These are phyloP conservation scores for Cylindrotheca closterium DNA, from an alignment of 108 stramenopile species.

Conservation along the genomic window DNA sequence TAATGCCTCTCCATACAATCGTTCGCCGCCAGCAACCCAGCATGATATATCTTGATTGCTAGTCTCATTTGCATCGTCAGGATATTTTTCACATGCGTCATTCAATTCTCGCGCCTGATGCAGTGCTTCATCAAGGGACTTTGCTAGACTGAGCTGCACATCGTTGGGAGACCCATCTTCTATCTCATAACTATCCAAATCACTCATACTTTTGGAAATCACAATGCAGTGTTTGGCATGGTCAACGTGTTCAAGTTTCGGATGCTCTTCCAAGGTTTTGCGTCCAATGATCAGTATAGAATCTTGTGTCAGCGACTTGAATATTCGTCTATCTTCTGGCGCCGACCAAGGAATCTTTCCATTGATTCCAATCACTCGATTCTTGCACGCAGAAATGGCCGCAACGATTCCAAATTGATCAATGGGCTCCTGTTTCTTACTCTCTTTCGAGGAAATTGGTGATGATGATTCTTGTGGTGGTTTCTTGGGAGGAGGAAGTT, in stretches of 20 bases:
- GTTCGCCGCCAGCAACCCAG: slow-evolving; percentile 83
- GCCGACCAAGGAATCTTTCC: slow-evolving; percentile 71
- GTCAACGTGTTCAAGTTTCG: slow-evolving; percentile 39
- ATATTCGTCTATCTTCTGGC: slow-evolving; percentile 59
- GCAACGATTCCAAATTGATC: slow-evolving; percentile 72
- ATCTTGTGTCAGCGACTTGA: slow-evolving; percentile 51
- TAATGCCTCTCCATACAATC: slow-evolving; percentile 66
- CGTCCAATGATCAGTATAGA: slow-evolving; percentile 70
- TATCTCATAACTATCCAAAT: neutral
- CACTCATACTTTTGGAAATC: slow-evolving; percentile 44
- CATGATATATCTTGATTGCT: slow-evolving; percentile 15
- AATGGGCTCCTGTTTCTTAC: slow-evolving; percentile 7
- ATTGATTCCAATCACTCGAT: slow-evolving; percentile 72
- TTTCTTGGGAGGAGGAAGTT: no score
- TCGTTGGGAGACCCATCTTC: neutral
- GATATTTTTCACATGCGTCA: neutral
- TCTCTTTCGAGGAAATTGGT: neutral
- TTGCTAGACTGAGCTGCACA: slow-evolving; percentile 34
- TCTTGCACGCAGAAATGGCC: slow-evolving; percentile 43
- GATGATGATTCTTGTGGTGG: neutral
- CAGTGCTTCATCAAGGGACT: slow-evolving; percentile 70
- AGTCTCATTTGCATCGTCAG: neutral
- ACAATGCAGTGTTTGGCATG: slow-evolving; percentile 67
- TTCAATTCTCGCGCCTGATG: slow-evolving; percentile 40
- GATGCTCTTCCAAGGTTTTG: slow-evolving; percentile 58